These are phyloP conservation scores for Yamadazyma laniorum DNA, from an alignment of 805 yeast genomes.

Conservation along the genomic window DNA sequence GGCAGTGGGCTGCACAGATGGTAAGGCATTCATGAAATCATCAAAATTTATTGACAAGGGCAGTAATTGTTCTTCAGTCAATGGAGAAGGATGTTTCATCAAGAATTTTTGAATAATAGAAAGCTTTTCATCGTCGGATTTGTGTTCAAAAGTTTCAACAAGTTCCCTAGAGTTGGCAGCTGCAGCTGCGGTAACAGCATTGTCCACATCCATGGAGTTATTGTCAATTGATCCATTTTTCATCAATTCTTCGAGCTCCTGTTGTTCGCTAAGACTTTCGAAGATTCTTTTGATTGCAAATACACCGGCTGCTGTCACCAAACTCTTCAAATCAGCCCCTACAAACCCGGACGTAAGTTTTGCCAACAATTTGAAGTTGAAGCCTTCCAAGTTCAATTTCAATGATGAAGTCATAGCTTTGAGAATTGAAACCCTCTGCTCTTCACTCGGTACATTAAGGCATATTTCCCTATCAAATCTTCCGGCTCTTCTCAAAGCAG, in stretches of 20 bases:
- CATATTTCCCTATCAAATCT: constrained; percentile 94
- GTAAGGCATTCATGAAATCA: constrained; percentile 83
- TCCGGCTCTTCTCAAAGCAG: constrained; percentile 95
- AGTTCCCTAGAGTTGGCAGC: constrained; percentile 11
- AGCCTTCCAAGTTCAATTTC: constrained; percentile 51
- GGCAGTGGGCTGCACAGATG: constrained; percentile 94
- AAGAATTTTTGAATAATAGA: constrained; percentile 76
- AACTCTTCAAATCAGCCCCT: constrained; percentile 93
- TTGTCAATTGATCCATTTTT: constrained; percentile 4
- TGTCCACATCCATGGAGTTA: constrained; percentile 37
- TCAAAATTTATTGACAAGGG: constrained; percentile 72
- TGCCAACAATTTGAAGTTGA: constrained; percentile 73
- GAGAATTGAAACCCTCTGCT: constrained; percentile 72
- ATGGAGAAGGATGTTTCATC: constrained; percentile 71
- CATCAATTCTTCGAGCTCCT: constrained; percentile 25
- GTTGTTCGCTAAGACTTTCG: constrained; percentile 48
- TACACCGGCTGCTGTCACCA: constrained; percentile 93
- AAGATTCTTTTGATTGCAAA: constrained; percentile 92
- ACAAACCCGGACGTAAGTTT: constrained; percentile 96
- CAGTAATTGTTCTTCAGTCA: constrained; percentile 70
- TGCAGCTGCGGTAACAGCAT: constrained; percentile 8
- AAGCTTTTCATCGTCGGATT: constrained; percentile 34
- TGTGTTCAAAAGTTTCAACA: constrained; percentile 27
- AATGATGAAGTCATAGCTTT: constrained; percentile 67
- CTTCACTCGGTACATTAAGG: constrained; percentile 90